Conservation (phyloP, 31 red algal species). For the Bonnemaisonia californica region DNA sequence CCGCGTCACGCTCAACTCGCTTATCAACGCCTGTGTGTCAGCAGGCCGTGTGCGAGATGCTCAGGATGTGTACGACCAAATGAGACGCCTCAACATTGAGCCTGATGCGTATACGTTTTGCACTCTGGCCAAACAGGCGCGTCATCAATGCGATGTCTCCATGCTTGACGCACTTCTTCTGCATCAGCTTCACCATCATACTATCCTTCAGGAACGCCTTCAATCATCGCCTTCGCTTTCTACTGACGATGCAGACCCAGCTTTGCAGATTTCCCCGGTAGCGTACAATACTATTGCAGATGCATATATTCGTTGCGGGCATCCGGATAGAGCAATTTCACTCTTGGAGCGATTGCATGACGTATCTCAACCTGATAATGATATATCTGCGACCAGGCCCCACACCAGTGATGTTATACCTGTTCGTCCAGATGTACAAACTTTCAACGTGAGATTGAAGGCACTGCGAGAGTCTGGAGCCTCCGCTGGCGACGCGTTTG, state of each 20-base stretch:
- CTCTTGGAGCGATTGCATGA: slow-evolving; percentile 48
- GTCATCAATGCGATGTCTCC: slow-evolving; percentile 50
- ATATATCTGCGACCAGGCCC: neutral
- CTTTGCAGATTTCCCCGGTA: slow-evolving; percentile 46
- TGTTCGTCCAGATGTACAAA: slow-evolving; percentile 55
- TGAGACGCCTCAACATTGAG: slow-evolving; percentile 49
- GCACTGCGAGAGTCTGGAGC: slow-evolving; percentile 59
- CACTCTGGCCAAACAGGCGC: slow-evolving; percentile 54
- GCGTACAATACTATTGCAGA: slow-evolving; percentile 75
- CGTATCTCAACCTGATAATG: neutral
- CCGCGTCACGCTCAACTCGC: slow-evolving; percentile 55
- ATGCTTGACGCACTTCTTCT: slow-evolving; percentile 68
- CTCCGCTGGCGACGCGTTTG: slow-evolving; percentile 54
- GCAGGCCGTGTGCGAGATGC: slow-evolving; percentile 55
- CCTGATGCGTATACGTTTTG: slow-evolving; percentile 67
- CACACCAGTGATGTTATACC: slow-evolving; percentile 41
- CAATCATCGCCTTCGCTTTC: neutral
- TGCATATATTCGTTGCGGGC: slow-evolving; percentile 71
- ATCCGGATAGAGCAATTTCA: slow-evolving; percentile 40
- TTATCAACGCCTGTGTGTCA: slow-evolving; percentile 68
- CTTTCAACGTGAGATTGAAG: slow-evolving; percentile 59
- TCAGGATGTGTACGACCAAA: slow-evolving; percentile 57
- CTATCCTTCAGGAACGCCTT: slow-evolving; percentile 7
- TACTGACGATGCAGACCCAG: slow-evolving; percentile 4
- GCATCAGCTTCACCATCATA: slow-evolving; percentile 70